Evolutionary conservation across 306 rosid species (phyloP).

Genomic region (Chamaecrista fasciculata): DNA sequence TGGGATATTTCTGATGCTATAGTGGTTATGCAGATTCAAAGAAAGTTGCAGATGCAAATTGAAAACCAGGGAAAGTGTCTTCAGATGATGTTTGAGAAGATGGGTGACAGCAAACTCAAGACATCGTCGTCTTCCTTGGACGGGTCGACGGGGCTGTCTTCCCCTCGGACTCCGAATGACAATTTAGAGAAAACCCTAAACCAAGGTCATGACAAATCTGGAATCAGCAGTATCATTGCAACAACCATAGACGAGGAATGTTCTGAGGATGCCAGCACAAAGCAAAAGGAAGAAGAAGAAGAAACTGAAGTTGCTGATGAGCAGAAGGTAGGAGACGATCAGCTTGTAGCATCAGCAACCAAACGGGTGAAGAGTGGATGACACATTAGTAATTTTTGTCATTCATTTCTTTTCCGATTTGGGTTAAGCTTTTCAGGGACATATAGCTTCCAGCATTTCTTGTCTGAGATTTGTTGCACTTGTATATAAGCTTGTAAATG

Average conservation of each 20-base stretch:
- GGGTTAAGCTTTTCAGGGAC: conserved; percentile 21
- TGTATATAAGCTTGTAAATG: conserved; percentile 19
- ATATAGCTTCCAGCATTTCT: neutral
- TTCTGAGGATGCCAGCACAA: conserved; percentile 36
- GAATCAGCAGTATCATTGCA: conserved; percentile 14
- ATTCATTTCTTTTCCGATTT: conserved; percentile 13
- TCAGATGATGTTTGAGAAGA: conserved; percentile 77
- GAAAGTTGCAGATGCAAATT: conserved; percentile 78
- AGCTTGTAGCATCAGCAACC: conserved; percentile 27
- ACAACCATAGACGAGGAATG: conserved; percentile 28
- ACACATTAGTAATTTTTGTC: neutral
- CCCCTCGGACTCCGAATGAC: conserved; percentile 1
- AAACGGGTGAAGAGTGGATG: conserved; percentile 47
- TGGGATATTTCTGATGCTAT: conserved; percentile 29
- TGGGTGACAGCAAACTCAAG: conserved; percentile 49
- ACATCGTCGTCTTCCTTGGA: conserved; percentile 36
- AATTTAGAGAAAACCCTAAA: conserved; percentile 34
- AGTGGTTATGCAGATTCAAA: conserved; percentile 60
- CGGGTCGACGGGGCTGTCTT: neutral
- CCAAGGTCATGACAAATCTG: conserved; percentile 29
- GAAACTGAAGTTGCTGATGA: conserved; percentile 36
- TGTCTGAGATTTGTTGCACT: conserved; percentile 24
- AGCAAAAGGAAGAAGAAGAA: conserved; percentile 31
- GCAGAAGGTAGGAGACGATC: conserved; percentile 17
- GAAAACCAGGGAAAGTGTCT: conserved; percentile 85